These are phyloP conservation scores for Lactuca saligna DNA, from an alignment of 129 eudicot species.

Conservation along the genomic window DNA sequence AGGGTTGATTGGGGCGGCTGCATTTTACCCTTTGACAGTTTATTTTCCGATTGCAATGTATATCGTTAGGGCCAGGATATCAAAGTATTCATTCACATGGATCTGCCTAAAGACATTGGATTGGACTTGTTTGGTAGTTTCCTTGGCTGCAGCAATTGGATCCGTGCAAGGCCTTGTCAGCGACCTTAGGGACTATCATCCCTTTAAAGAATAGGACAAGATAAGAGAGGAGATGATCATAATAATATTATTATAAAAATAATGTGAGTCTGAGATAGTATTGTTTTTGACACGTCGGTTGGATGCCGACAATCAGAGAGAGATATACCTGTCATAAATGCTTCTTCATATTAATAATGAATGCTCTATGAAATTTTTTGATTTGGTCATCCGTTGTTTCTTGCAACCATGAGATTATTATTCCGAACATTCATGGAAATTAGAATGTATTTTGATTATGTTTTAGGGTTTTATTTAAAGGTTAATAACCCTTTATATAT, in stretches of 20 bases:
- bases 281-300: not conserved
- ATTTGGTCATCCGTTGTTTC: no score
- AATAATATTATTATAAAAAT: no score
- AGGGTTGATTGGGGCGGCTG: conserved; percentile 82
- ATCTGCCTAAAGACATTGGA: conserved; percentile 66
- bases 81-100: conserved; percentile 71
- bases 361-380: not conserved
- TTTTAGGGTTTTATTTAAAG: no score
- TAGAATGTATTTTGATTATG: no score
- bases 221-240: not conserved
- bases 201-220: conserved; percentile 44
- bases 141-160: conserved; percentile 83
- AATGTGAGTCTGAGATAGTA: no score
- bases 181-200: conserved; percentile 57
- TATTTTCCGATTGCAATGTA: conserved; percentile 91
- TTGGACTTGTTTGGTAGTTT: conserved; percentile 62
- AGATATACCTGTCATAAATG: not conserved
- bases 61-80: conserved; percentile 64
- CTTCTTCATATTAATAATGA: not conserved
- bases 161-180: conserved; percentile 63
- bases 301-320: not conserved
- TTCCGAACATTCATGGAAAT: no score
- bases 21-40: conserved; percentile 86
- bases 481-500: no score
- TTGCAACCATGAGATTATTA: no score